Evolutionary conservation across 352 stramenopile genomes (phyloP), one percentile per base, ranked within the genome.

Genomic region (Globisporangium radiosum): DNA sequence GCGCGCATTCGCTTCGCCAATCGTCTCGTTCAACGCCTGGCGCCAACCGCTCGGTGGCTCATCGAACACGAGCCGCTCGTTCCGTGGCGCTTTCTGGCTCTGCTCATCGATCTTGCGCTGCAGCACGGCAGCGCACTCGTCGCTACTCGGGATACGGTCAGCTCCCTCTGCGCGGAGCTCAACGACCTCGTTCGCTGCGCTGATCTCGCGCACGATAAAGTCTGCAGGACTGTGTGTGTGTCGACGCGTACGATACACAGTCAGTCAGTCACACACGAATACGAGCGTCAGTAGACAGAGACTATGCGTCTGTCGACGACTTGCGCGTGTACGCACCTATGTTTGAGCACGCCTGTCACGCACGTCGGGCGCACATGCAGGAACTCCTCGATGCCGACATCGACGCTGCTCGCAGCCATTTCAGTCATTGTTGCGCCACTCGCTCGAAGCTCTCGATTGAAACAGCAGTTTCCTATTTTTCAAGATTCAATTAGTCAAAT

Each of bases 181-280:
- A 17, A 90, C 69, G 37, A 89, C 61, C 7, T 63, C 38, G 53
- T 72, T 68, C 10, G 71, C 52, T 7, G 60, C 47, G 56, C 68
- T 74, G 63, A 91, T 85, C 65, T 93, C 84, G 48, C 66, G 78
- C 45, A 93, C 84, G 15, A 85, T 56, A 58, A 93, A 93, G 54
- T 93, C 84, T 47, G 76, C 61, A 10, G 78, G 71, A 51, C 72
- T 81, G 48, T 47, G 39, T 17, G 44, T 53, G 50, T 25, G 19
- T 49, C 13, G 37, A 57, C 25, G 25, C 25, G 25, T 33, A 33
- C 33, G 52, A 62, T 14, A 59, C 10, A 2, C 48, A 42, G 37
- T 47, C 11, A n/a, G 2, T 61, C 7, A 15, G 37, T 42, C 7
- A 56, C 14, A 10, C 19, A 40, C 9, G 25, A n/a, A 25, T 4